Conservation (phyloP, 2,329 filamentous ascomycete species). For the Talaromyces sp. region DNA sequence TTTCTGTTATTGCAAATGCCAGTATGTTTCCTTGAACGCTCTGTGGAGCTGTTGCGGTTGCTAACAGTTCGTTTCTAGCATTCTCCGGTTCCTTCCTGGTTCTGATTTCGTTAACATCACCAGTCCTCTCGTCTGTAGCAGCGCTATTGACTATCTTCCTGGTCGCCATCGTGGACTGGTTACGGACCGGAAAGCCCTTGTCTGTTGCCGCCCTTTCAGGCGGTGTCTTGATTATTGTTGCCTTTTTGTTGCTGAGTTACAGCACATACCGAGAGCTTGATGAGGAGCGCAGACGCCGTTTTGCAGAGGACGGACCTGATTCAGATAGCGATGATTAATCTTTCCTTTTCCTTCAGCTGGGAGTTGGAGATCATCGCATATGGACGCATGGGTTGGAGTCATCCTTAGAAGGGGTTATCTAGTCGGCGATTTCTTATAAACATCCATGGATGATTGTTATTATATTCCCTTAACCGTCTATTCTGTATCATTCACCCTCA, state of each 20-base stretch:
- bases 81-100: constrained; percentile 94
- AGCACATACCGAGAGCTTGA: constrained; percentile 92
- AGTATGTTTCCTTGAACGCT: constrained; percentile 45
- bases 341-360: neutral
- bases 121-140: constrained; percentile 87
- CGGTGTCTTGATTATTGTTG: constrained; percentile 81
- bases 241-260: constrained; percentile 83
- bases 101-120: constrained; percentile 86
- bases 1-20: constrained; percentile 83
- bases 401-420: neutral
- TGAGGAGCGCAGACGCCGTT: constrained; percentile 68
- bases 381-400: constrained; percentile 12
- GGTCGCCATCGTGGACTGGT: constrained; percentile 87
- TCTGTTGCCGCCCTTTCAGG: constrained; percentile 73
- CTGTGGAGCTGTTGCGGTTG: neutral
- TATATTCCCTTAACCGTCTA: no score
- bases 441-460: no score
- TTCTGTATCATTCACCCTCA: no score
- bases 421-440: no score
- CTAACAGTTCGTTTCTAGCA: constrained; percentile 34
- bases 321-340: constrained; percentile 42
- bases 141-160: constrained; percentile 95
- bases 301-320: constrained; percentile 41
- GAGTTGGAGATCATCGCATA: neutral
- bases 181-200: constrained; percentile 73